Evolutionary conservation across 805 yeast species (phyloP).

Genomic region (Naumovozyma baii): DNA sequence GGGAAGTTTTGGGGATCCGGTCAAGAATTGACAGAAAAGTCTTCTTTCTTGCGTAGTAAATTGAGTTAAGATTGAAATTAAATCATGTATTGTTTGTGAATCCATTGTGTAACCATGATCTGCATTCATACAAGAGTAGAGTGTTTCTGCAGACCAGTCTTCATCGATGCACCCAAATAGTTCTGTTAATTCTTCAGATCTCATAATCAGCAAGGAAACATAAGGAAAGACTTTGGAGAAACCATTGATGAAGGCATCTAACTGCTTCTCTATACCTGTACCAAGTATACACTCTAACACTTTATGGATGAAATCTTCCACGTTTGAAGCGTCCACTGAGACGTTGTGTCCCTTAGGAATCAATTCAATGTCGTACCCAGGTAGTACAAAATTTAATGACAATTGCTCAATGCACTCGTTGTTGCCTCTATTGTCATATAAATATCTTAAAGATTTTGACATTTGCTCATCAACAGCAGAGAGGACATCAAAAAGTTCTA

Average conservation of each 20-base stretch:
- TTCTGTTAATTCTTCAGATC: conserved; percentile 61
- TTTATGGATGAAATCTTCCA: conserved; percentile 45
- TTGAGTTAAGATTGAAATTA: conserved; percentile 52
- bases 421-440: conserved; percentile 36
- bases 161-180: conserved; percentile 73
- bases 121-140: conserved; percentile 56
- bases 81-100: conserved; percentile 48
- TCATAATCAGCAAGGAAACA: conserved; percentile 56
- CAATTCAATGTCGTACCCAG: conserved; percentile 62
- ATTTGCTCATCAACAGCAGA: conserved; percentile 47
- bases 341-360: conserved; percentile 45
- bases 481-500: conserved; percentile 32
- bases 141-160: conserved; percentile 70
- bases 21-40: conserved; percentile 71
- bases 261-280: conserved; percentile 54
- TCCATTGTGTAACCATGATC: conserved; percentile 83
- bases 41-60: conserved; percentile 52
- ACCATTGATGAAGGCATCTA: conserved; percentile 64
- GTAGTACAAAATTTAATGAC: conserved; percentile 57
- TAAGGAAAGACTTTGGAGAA: conserved; percentile 78
- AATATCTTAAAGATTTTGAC: conserved; percentile 45
- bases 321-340: conserved; percentile 42
- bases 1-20: conserved; percentile 90
- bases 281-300: conserved; percentile 53
- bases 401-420: conserved; percentile 35